Evolutionary conservation across 371 early-diverging fungal species (phyloP).

Genomic region (Mucor lusitanicus): DNA sequence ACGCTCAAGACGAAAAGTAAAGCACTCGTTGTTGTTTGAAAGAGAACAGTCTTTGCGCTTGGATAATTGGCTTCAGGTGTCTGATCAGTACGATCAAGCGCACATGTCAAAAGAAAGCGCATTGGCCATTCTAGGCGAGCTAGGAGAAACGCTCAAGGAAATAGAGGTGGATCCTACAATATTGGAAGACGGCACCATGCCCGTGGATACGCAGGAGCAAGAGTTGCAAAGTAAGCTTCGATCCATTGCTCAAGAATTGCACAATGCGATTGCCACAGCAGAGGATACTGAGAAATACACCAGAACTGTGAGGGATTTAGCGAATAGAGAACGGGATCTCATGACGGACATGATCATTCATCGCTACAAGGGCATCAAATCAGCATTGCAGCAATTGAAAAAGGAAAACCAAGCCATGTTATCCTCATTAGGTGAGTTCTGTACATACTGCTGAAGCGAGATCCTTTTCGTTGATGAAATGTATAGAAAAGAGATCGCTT

Average conservation of each 20-base stretch:
- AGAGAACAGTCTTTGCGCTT: slow-evolving; percentile 32
- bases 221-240: slow-evolving; percentile 19
- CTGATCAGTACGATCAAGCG: slow-evolving; percentile 9
- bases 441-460: neutral
- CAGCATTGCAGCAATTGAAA: slow-evolving; percentile 19
- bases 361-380: slow-evolving; percentile 8
- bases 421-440: slow-evolving; percentile 28
- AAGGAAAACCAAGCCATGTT: slow-evolving; percentile 30
- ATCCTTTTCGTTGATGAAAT: neutral
- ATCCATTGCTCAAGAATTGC: slow-evolving; percentile 27
- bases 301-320: slow-evolving; percentile 32
- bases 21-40: slow-evolving; percentile 35
- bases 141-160: slow-evolving; percentile 22
- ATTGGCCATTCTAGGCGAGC: slow-evolving; percentile 13
- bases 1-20: slow-evolving; percentile 30
- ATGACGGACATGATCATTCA: slow-evolving; percentile 20
- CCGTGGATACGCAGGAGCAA: neutral
- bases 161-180: neutral
- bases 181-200: neutral
- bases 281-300: slow-evolving; percentile 41
- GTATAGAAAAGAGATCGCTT: slow-evolving; percentile 55
- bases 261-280: slow-evolving; percentile 10
- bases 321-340: slow-evolving; percentile 21
- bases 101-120: slow-evolving; percentile 3
- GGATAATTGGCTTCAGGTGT: slow-evolving; percentile 32